These are phyloP conservation scores for Diplodia scrobiculata DNA, from an alignment of 2,329 filamentous ascomycete genomes.

Conservation along the genomic window DNA sequence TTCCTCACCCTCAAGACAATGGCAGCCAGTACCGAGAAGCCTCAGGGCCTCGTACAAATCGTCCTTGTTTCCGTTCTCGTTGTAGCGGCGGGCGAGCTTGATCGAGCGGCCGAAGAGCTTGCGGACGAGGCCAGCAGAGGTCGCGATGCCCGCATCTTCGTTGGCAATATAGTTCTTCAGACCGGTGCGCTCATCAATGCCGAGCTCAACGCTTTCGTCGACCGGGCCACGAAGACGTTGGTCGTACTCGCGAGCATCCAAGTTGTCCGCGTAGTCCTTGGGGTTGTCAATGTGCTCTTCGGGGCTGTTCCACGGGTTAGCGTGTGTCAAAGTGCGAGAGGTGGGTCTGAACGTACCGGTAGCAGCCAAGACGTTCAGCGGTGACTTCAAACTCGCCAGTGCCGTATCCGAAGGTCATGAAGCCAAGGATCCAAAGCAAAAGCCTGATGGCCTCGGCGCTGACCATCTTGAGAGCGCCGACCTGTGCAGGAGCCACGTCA, in stretches of 20 bases:
- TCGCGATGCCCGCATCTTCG: conserved; percentile 75
- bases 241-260: conserved; percentile 82
- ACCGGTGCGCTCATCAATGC: conserved; percentile 66
- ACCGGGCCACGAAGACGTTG: conserved; percentile 77
- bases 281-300: conserved; percentile 81
- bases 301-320: conserved; percentile 45
- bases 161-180: conserved; percentile 95
- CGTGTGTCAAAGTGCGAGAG: not conserved
- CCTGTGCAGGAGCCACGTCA: conserved; percentile 29
- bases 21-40: conserved; percentile 81
- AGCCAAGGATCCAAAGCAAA: conserved; percentile 83
- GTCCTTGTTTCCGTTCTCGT: conserved; percentile 64
- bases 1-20: conserved; percentile 74
- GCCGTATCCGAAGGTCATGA: conserved; percentile 83
- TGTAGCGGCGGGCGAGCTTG: conserved; percentile 76
- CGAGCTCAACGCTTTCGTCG: conserved; percentile 75
- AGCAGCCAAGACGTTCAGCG: conserved; percentile 74
- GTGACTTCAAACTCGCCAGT: conserved; percentile 86
- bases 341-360: conserved; percentile 53
- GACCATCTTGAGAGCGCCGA: conserved; percentile 87
- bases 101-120: conserved; percentile 73
- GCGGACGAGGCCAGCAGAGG: conserved; percentile 75
- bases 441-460: conserved; percentile 89
- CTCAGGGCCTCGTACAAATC: conserved; percentile 86
- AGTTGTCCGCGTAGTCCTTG: conserved; percentile 84